Percentiles rank a stretch among this genome's conserved stretches.
Conservation (phyloP, 2,329 filamentous ascomycete genomes). For the Tothia fuscella region DNA sequence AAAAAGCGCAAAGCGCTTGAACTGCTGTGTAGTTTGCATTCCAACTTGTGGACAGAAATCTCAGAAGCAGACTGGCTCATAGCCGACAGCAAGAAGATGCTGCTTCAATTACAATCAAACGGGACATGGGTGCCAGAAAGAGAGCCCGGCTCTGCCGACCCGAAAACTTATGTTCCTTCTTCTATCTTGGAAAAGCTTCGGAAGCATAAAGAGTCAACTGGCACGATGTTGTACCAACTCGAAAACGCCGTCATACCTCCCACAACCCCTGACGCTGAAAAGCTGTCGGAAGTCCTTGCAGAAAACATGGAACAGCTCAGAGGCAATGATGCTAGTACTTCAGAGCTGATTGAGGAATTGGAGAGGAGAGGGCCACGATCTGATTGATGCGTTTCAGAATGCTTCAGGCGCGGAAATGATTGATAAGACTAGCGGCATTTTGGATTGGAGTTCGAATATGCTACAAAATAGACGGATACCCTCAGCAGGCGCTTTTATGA, state of each 20-base stretch:
- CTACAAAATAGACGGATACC: too few species aligned
- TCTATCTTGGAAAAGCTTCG: background rate
- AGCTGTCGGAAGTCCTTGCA: too few species aligned
- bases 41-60: background rate
- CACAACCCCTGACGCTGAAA: too few species aligned
- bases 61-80: conserved; percentile 7
- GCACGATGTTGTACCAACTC: background rate
- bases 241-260: background rate
- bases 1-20: conserved; percentile 5
- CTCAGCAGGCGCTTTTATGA: too few species aligned
- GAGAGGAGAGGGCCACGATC: too few species aligned
- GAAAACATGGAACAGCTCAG: too few species aligned
- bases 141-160: background rate
- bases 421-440: too few species aligned
- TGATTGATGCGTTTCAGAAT: too few species aligned
- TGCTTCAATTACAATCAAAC: conserved; percentile 6
- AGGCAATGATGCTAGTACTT: too few species aligned
- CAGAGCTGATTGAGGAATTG: too few species aligned
- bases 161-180: background rate
- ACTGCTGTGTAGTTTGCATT: conserved; percentile 8
- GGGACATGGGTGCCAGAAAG: conserved; percentile 7
- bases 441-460: too few species aligned
- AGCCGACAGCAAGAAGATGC: conserved; percentile 6
- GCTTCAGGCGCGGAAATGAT: too few species aligned
- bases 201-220: conserved; percentile 1